A percentile compares a stretch with the other conserved stretches of the same genome.
These are phyloP conservation scores for Ceriops tagal DNA, from an alignment of 345 rosid genomes.

Conservation along the genomic window DNA sequence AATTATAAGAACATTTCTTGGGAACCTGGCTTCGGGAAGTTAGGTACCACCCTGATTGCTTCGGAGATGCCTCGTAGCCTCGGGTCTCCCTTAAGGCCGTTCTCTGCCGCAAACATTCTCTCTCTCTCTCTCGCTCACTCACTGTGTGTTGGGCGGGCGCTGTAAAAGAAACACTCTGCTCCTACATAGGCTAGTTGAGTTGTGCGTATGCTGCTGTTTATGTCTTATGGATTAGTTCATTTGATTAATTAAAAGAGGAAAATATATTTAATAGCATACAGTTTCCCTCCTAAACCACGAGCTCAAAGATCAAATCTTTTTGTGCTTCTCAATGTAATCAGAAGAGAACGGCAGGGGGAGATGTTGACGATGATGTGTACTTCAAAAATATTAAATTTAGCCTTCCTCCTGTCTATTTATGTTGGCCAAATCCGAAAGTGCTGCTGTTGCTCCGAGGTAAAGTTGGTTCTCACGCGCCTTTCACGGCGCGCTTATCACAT, in stretches of 20 bases:
- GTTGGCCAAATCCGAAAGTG: constrained; percentile 45
- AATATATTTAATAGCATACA: neutral
- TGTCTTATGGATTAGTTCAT: too few relatives aligned
- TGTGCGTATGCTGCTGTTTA: too few relatives aligned
- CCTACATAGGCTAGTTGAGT: too few relatives aligned
- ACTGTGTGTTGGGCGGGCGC: neutral
- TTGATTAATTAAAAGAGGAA: neutral
- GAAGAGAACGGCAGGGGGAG: constrained; percentile 11
- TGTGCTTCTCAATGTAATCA: constrained; percentile 18
- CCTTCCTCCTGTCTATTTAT: constrained; percentile 39
- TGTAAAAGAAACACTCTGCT: too few relatives aligned
- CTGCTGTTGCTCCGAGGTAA: constrained; percentile 4
- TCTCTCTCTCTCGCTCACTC: neutral
- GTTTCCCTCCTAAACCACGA: constrained; percentile 25
- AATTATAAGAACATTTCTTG: too few relatives aligned
- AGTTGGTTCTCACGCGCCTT: constrained; percentile 16
- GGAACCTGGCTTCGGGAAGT: constrained; percentile 71
- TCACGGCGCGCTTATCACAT: neutral
- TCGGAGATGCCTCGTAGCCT: constrained; percentile 59
- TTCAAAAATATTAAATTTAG: constrained; percentile 22
- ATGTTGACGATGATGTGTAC: constrained; percentile 22
- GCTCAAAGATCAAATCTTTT: constrained; percentile 17
- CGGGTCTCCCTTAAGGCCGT: constrained; percentile 72
- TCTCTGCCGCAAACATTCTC: constrained; percentile 68
- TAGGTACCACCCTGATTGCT: constrained; percentile 67